phyloP scores from a whole-genome alignment of 2,329 filamentous ascomycete species.

The Aureobasidium sp. region DNA sequence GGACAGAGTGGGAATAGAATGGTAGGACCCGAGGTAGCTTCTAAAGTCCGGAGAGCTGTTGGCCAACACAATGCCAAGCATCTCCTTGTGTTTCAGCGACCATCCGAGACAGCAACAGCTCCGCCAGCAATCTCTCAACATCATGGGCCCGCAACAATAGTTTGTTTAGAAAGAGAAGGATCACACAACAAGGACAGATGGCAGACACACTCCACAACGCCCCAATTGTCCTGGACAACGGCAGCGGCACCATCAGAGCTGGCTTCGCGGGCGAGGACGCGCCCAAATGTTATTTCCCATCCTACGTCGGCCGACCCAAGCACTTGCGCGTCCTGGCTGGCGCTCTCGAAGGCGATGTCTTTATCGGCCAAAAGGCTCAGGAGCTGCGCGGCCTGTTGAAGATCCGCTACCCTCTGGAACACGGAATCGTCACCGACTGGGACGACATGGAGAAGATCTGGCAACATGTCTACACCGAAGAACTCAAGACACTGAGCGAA shows the following conservation, averaged over 20 bases:
- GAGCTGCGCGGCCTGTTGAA: constrained; percentile 89
- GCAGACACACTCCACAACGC: constrained; percentile 78
- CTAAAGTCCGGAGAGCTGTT: neutral
- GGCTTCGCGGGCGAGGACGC: constrained; percentile 94
- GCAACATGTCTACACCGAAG: constrained; percentile 95
- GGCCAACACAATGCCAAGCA: neutral
- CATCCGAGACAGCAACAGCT: neutral
- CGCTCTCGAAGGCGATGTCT: constrained; percentile 90
- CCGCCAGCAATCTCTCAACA: neutral
- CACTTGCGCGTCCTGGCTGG: constrained; percentile 93
- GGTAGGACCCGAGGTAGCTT: neutral
- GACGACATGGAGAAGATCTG: constrained; percentile 99
- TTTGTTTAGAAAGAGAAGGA: neutral
- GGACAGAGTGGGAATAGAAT: no score
- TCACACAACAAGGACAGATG: constrained; percentile 35
- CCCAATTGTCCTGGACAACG: constrained; percentile 97
- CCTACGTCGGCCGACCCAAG: constrained; percentile 93
- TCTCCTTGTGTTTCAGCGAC: neutral
- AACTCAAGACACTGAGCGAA: constrained; percentile 92
- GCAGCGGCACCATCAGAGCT: constrained; percentile 92
- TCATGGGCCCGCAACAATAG: neutral
- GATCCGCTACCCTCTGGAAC: constrained; percentile 91
- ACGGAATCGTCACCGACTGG: constrained; percentile 98
- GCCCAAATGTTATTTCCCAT: constrained; percentile 95
- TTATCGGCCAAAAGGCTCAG: constrained; percentile 87